Percentiles rank a stretch among this genome's conserved stretches.
These are phyloP conservation scores for Camellia japonica DNA, from an alignment of 148 eudicot species.

Conservation along the genomic window DNA sequence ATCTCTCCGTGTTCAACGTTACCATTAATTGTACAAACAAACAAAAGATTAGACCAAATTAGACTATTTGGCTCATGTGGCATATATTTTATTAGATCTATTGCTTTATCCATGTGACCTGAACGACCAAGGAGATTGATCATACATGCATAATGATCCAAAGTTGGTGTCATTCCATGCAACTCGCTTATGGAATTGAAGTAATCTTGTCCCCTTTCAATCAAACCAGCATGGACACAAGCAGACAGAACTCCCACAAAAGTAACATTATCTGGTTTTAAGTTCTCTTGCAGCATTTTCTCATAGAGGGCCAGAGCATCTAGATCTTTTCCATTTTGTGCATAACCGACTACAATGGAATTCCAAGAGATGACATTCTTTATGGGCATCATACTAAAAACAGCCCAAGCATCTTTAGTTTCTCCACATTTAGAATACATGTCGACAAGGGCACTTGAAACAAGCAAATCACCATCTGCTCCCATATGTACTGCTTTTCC, in stretches of 20 bases:
- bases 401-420: slow-evolving; percentile 12
- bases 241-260: slow-evolving; percentile 31
- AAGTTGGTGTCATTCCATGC: slow-evolving; percentile 24
- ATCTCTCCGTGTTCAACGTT: slow-evolving; percentile 24
- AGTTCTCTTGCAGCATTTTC: slow-evolving; percentile 14
- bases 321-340: slow-evolving; percentile 21
- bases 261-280: slow-evolving; percentile 22
- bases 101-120: slow-evolving; percentile 20
- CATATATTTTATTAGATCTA: slow-evolving; percentile 19
- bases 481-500: slow-evolving; percentile 24
- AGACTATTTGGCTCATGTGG: slow-evolving; percentile 22
- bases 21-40: slow-evolving; percentile 26
- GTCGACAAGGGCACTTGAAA: slow-evolving; percentile 20
- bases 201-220: slow-evolving; percentile 16
- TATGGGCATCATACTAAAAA: slow-evolving; percentile 10
- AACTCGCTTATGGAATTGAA: slow-evolving; percentile 19
- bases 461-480: slow-evolving; percentile 17
- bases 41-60: slow-evolving; percentile 34
- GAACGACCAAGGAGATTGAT: slow-evolving; percentile 31
- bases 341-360: slow-evolving; percentile 20
- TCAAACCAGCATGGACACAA: slow-evolving; percentile 28
- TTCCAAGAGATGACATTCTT: slow-evolving; percentile 20
- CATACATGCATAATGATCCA: slow-evolving; percentile 33
- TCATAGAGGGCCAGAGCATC: slow-evolving; percentile 20
- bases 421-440: slow-evolving; percentile 29